phyloP scores from a whole-genome alignment of 768 basidiomycete genomes.

The Flagelloscypha sp. region DNA sequence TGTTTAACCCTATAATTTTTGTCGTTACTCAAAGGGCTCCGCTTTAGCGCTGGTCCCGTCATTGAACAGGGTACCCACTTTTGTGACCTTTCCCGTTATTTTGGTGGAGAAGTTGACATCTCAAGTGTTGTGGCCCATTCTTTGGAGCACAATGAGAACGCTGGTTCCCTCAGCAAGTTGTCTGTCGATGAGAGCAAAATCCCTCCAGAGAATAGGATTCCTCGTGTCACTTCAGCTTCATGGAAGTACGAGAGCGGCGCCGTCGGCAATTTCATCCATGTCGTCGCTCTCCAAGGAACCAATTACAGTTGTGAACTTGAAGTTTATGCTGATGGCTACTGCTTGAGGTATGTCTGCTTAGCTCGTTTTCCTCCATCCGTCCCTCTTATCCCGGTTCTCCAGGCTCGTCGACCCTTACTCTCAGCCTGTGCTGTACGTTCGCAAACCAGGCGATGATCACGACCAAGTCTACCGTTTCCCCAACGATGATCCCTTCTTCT shows the following conservation, averaged over 20 bases:
- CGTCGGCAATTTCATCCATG: conserved; percentile 85
- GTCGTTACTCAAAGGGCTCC: conserved; percentile 3
- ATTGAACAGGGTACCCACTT: conserved; percentile 96
- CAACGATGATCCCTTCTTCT: conserved; percentile 91
- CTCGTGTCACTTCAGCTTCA: conserved; percentile 85
- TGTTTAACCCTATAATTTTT: too few relatives aligned
- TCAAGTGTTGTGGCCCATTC: conserved; percentile 75
- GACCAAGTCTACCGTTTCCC: conserved; percentile 66
- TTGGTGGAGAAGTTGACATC: conserved; percentile 92
- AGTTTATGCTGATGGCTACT: conserved; percentile 90
- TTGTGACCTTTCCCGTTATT: conserved; percentile 94
- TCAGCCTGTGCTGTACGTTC: conserved; percentile 78
- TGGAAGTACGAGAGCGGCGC: conserved; percentile 98
- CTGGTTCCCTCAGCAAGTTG: conserved; percentile 78
- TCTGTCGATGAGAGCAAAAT: conserved; percentile 80
- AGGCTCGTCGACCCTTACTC: conserved; percentile 92
- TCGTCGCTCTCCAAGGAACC: conserved; percentile 84
- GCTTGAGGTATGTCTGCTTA: conserved; percentile 50
- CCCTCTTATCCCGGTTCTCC: conserved; percentile 5
- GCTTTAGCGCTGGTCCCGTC: conserved; percentile 63
- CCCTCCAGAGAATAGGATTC: conserved; percentile 81
- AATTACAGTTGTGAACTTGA: conserved; percentile 95
- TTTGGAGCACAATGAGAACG: conserved; percentile 86
- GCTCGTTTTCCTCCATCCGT: conserved; percentile 4
- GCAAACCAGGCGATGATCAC: conserved; percentile 72